Percentiles rank a stretch among this genome's conserved stretches.
phyloP scores from a whole-genome alignment of 306 rosid genomes.

The Trifolium dubium region DNA sequence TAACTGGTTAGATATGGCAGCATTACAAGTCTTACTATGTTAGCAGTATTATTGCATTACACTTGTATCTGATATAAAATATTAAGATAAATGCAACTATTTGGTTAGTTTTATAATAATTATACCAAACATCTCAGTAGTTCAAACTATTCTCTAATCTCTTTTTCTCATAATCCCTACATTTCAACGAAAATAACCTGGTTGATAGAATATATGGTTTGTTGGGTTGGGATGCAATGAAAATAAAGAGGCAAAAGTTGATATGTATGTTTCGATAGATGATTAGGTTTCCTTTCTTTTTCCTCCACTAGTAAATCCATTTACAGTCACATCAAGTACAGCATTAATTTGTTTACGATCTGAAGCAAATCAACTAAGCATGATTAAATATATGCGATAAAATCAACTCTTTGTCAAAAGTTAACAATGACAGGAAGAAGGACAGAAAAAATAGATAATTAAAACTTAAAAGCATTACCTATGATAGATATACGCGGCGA shows the following conservation, averaged over 20 bases:
- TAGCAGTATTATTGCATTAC: neutral
- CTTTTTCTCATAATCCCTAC: neutral
- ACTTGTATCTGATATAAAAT: neutral
- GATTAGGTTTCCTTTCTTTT: slow-evolving; percentile 24
- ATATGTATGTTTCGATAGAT: slow-evolving; percentile 17
- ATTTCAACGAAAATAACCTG: neutral
- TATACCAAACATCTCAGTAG: neutral
- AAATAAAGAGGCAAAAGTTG: slow-evolving; percentile 6
- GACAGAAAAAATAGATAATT: slow-evolving; percentile 13
- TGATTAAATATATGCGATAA: slow-evolving; percentile 23
- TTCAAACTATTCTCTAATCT: neutral
- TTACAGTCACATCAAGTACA: slow-evolving; percentile 20
- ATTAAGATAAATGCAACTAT: neutral
- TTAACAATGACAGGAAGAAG: neutral
- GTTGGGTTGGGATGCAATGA: slow-evolving; percentile 1
- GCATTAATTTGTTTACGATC: slow-evolving; percentile 14
- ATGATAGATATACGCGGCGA: slow-evolving; percentile 21
- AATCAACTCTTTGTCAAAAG: slow-evolving; percentile 9
- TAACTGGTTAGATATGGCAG: neutral
- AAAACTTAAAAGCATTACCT: slow-evolving; percentile 11
- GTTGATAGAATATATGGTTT: neutral
- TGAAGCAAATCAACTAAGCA: slow-evolving; percentile 27
- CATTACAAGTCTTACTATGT: neutral
- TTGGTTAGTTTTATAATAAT: neutral
- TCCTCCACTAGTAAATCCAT: slow-evolving; percentile 26